phyloP scores from a whole-genome alignment of 2,329 filamentous ascomycete genomes.

The Cytospora leucostoma region DNA sequence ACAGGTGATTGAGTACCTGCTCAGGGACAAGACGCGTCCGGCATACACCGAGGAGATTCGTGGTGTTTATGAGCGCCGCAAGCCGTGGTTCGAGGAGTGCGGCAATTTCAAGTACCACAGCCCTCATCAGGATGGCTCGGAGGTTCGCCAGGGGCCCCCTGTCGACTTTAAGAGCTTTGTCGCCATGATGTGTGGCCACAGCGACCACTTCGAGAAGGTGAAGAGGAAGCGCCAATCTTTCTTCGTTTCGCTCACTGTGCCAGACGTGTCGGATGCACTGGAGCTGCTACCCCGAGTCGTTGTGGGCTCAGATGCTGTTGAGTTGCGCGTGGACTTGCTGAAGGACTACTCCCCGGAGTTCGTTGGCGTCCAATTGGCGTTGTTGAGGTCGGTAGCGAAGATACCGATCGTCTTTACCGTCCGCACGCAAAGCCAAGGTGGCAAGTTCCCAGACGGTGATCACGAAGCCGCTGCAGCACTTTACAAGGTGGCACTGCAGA shows the following conservation, averaged over 20 bases:
- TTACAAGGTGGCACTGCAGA: conserved; percentile 75
- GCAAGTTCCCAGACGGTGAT: conserved; percentile 78
- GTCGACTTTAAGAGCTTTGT: conserved; percentile 76
- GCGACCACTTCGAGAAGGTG: conserved; percentile 55
- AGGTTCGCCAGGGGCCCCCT: conserved; percentile 48
- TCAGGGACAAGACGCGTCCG: conserved; percentile 84
- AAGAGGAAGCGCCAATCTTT: conserved; percentile 76
- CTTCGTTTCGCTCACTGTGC: conserved; percentile 88
- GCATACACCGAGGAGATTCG: conserved; percentile 93
- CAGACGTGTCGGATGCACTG: conserved; percentile 65
- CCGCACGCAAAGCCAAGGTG: conserved; percentile 82
- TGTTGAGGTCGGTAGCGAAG: conserved; percentile 70
- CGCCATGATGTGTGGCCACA: conserved; percentile 65
- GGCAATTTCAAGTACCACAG: conserved; percentile 95
- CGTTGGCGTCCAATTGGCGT: conserved; percentile 77
- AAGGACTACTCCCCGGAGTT: conserved; percentile 75
- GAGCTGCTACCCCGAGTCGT: conserved; percentile 70
- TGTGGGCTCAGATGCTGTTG: conserved; percentile 88
- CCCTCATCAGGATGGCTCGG: conserved; percentile 56
- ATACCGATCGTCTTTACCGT: conserved; percentile 92
- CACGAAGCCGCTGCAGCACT: conserved; percentile 71
- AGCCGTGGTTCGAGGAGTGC: conserved; percentile 87
- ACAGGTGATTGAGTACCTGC: conserved; percentile 84
- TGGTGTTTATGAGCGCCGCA: conserved; percentile 84
- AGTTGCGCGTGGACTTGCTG: conserved; percentile 89